Conservation (phyloP, 2,329 filamentous ascomycete genomes). For the Aspergillus phoenicis region DNA sequence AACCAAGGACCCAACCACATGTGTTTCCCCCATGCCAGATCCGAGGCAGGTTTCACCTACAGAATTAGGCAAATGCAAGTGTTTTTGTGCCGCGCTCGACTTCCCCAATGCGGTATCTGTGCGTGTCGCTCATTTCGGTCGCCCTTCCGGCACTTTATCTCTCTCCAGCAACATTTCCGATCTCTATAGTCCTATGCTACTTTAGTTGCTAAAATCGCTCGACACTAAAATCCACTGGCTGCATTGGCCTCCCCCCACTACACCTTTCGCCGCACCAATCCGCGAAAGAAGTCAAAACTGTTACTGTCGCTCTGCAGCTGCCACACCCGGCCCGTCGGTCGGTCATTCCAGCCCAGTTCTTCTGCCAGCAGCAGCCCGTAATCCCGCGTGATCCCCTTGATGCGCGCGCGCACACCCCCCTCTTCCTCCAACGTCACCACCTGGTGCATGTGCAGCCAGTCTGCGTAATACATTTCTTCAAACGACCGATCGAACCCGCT, state of each 20-base stretch:
- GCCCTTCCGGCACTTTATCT: no score
- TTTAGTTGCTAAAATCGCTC: no score
- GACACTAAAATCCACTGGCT: background rate
- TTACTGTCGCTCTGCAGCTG: slow-evolving; percentile 94
- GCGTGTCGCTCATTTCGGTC: no score
- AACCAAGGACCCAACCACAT: no score
- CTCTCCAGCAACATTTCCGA: no score
- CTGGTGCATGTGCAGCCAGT: slow-evolving; percentile 84
- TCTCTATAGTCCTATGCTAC: no score
- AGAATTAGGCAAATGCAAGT: no score
- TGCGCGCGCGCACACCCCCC: slow-evolving; percentile 71
- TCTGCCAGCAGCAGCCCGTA: slow-evolving; percentile 86
- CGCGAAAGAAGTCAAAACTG: slow-evolving; percentile 96
- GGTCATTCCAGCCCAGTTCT: slow-evolving; percentile 73
- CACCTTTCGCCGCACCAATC: slow-evolving; percentile 77
- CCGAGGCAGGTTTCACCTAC: background rate
- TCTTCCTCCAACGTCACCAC: slow-evolving; percentile 77
- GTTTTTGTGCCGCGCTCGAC: no score
- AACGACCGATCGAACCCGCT: slow-evolving; percentile 74
- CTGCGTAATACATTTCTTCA: slow-evolving; percentile 74
- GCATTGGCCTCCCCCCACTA: slow-evolving; percentile 36
- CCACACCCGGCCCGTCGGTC: slow-evolving; percentile 75
- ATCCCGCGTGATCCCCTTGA: slow-evolving; percentile 87
- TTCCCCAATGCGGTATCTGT: background rate
- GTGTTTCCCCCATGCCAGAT: background rate